Conservation (phyloP, 768 basidiomycete genomes). For the Rhizopogon roseolus region DNA sequence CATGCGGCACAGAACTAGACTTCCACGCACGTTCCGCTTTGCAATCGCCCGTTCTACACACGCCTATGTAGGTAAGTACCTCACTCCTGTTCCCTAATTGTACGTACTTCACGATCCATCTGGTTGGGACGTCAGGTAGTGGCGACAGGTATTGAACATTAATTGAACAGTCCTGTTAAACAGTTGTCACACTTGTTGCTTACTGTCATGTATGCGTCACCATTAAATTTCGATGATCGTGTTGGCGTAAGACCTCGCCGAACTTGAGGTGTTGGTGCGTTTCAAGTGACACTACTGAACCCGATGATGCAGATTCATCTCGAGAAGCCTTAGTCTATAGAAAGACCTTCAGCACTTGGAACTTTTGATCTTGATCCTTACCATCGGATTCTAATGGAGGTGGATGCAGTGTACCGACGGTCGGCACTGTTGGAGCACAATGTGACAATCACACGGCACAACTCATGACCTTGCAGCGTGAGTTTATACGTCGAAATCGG, state of each 20-base stretch:
- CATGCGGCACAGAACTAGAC: background rate
- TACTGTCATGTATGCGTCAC: background rate
- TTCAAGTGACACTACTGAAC: background rate
- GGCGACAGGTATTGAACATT: background rate
- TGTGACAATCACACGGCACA: too few species aligned
- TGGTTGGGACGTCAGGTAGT: background rate
- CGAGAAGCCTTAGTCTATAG: too few species aligned
- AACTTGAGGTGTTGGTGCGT: background rate
- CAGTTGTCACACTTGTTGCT: background rate
- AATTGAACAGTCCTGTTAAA: background rate
- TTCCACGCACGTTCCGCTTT: constrained; percentile 10
- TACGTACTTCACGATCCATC: background rate
- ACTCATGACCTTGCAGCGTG: too few species aligned
- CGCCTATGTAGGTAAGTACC: constrained; percentile 10
- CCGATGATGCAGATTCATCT: background rate
- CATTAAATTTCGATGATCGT: background rate
- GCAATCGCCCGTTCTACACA: constrained; percentile 6
- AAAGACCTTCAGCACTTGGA: background rate
- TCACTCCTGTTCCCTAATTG: background rate
- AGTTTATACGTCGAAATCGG: too few species aligned
- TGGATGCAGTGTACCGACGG: background rate
- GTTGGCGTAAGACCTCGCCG: background rate
- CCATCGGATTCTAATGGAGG: too few species aligned
- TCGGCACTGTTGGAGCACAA: too few species aligned
- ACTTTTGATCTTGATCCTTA: background rate